These are phyloP conservation scores for Actinomortierella wolfii DNA, from an alignment of 371 early-diverging fungal genomes.

Conservation along the genomic window DNA sequence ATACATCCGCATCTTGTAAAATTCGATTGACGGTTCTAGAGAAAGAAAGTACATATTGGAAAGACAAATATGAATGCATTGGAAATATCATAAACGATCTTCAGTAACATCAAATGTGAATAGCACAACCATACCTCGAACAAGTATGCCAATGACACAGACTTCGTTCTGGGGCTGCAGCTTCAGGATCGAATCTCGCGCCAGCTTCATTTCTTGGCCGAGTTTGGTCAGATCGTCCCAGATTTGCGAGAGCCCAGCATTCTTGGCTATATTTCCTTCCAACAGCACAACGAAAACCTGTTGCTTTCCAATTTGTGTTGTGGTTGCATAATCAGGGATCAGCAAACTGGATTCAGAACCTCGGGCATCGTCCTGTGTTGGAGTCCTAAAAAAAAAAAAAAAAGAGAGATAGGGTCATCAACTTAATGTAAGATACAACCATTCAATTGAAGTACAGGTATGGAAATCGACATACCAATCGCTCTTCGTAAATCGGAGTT, in stretches of 20 bases:
- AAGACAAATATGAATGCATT: not conserved
- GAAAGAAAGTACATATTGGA: not conserved
- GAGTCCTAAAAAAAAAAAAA: constrained; percentile 19
- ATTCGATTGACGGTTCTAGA: constrained; percentile 26
- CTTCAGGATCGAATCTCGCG: constrained; percentile 27
- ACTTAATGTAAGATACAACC: constrained; percentile 1
- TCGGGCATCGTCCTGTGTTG: constrained; percentile 11
- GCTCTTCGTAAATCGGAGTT: constrained; percentile 22
- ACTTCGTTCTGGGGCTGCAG: constrained; percentile 20
- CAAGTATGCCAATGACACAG: constrained; percentile 22
- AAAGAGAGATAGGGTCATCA: not conserved
- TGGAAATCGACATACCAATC: constrained; percentile 16
- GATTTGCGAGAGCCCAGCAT: constrained; percentile 11
- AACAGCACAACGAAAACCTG: constrained; percentile 16
- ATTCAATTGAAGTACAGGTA: not conserved
- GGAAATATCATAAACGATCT: no score
- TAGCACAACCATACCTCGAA: constrained; percentile 15
- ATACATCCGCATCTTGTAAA: constrained; percentile 21
- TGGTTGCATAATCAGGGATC: constrained; percentile 19
- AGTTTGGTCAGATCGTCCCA: constrained; percentile 29
- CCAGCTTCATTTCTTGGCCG: constrained; percentile 17
- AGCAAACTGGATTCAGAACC: constrained; percentile 9
- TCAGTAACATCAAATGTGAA: no score
- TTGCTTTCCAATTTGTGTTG: constrained; percentile 21
- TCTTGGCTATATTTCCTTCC: constrained; percentile 22